Percentiles rank a stretch among this genome's conserved stretches.
phyloP scores from a whole-genome alignment of 1,139 yeast species.

The Pneumocystis carinii region DNA sequence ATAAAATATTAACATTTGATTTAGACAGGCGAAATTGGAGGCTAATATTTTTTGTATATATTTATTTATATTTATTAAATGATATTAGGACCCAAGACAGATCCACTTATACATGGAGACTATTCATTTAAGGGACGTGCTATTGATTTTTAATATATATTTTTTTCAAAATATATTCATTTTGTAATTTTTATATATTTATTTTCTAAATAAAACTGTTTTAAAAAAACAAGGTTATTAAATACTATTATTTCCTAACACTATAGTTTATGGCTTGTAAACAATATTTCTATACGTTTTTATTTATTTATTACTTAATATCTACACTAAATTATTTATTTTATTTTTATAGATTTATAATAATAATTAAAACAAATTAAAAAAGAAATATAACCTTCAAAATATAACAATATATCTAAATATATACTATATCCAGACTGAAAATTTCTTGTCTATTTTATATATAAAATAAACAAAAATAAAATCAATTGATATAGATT shows the following conservation, averaged over 20 bases:
- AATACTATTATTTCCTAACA: too few species aligned
- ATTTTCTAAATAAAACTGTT: neutral
- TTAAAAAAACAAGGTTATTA: neutral
- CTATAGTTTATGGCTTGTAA: too few species aligned
- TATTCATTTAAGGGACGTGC: constrained; percentile 93
- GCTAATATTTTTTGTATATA: neutral
- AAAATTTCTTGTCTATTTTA: too few species aligned
- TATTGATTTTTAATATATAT: constrained; percentile 54
- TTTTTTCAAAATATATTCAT: neutral
- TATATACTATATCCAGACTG: too few species aligned
- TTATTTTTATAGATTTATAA: too few species aligned
- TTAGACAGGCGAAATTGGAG: constrained; percentile 68
- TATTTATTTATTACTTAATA: too few species aligned
- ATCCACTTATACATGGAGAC: constrained; percentile 83
- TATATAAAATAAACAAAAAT: too few species aligned
- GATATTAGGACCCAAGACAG: constrained; percentile 73
- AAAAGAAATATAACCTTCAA: too few species aligned
- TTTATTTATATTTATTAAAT: neutral
- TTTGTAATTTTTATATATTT: neutral
- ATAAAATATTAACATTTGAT: neutral
- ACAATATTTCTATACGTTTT: neutral
- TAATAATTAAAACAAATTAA: too few species aligned
- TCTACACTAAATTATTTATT: too few species aligned
- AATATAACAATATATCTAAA: too few species aligned
- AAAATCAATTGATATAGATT: too few species aligned